These are phyloP conservation scores for Isabelozyma rhagii DNA, from an alignment of 805 yeast species.

Conservation along the genomic window DNA sequence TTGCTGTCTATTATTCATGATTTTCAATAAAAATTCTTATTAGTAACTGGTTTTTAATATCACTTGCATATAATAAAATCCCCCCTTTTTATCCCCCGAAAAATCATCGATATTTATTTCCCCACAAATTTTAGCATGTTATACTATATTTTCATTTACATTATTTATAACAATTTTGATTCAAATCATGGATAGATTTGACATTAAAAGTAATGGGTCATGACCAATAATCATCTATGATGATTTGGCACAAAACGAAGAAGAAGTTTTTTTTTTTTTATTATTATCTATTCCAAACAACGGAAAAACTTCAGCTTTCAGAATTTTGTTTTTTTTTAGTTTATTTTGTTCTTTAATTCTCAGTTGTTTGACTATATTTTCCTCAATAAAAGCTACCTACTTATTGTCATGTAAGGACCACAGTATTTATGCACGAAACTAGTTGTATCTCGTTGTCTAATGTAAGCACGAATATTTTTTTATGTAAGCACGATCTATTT, in stretches of 20 bases:
- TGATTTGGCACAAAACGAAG: not conserved
- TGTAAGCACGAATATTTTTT: too few species aligned
- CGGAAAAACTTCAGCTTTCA: not conserved
- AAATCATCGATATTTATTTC: not conserved
- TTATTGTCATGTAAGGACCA: conserved; percentile 1
- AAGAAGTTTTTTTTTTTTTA: not conserved
- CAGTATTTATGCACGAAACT: conserved; percentile 3
- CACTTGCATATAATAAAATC: not conserved
- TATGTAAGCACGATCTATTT: too few species aligned
- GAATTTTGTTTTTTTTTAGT: not conserved
- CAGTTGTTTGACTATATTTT: conserved; percentile 1
- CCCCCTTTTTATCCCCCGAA: not conserved
- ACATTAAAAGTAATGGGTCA: conserved; percentile 1
- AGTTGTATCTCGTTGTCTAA: too few species aligned
- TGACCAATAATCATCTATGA: not conserved
- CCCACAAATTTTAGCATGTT: not conserved
- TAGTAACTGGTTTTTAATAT: not conserved
- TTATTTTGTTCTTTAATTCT: conserved; percentile 3
- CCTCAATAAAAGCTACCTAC: not conserved
- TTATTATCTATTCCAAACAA: not conserved
- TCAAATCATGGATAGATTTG: conserved; percentile 2
- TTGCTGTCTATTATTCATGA: not conserved
- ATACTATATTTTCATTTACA: not conserved
- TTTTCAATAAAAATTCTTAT: not conserved
- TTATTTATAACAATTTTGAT: not conserved